Percentiles rank a stretch among this genome's conserved stretches.
These are phyloP conservation scores for Helianthus annuus DNA, from an alignment of 129 eudicot genomes.

Conservation along the genomic window HanXRQr2.0-SUNRISE NC_035441.2:120375951-120376450, in stretches of 20 bases:
- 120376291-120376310: constrained; percentile 91
- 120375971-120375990: background rate
- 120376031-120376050: background rate
- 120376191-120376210: constrained; percentile 42
- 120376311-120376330: constrained; percentile 73
- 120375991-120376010: constrained; percentile 12
- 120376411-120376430: constrained; percentile 46
- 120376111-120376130: constrained; percentile 94
- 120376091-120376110: constrained; percentile 99
- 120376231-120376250: constrained; percentile 41
- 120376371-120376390: constrained; percentile 97
- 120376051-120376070: constrained; percentile 41
- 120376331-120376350: constrained; percentile 83
- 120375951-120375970: constrained; percentile 3
- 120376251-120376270: constrained; percentile 60
- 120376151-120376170: constrained; percentile 53
- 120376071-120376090: constrained; percentile 95
- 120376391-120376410: constrained; percentile 82
- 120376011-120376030: constrained; percentile 2
- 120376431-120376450: constrained; percentile 72
- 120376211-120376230: constrained; percentile 42
- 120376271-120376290: constrained; percentile 96
- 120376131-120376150: constrained; percentile 66
- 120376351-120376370: constrained; percentile 87
- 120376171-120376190: constrained; percentile 50